Conservation (phyloP, 139 green algal genomes). For the Pleodorina starrii region DNA sequence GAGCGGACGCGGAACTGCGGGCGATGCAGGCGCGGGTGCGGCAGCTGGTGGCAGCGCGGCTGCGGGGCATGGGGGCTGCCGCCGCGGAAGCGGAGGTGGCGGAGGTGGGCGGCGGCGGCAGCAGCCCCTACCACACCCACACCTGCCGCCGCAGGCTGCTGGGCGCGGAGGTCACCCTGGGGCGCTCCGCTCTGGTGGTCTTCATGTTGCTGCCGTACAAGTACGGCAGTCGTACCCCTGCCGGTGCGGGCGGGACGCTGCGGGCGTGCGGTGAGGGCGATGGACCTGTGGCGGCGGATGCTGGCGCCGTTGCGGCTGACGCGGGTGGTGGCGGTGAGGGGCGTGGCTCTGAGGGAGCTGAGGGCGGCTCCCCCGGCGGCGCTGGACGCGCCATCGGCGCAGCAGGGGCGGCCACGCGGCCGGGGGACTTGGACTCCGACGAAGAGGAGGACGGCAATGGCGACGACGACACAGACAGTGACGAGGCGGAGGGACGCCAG, state of each 20-base stretch:
- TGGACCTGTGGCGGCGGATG: too few relatives aligned
- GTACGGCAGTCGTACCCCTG: background rate
- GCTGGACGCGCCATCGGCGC: background rate
- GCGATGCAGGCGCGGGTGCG: slow-evolving; percentile 21
- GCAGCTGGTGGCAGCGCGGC: background rate
- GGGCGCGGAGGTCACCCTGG: slow-evolving; percentile 30
- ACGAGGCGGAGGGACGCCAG: too few relatives aligned
- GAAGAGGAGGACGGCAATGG: too few relatives aligned
- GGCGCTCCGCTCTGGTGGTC: slow-evolving; percentile 18
- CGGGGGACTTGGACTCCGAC: background rate
- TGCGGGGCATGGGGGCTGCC: background rate
- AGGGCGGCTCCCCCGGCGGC: background rate
- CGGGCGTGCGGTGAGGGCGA: too few relatives aligned
- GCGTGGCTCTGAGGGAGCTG: background rate
- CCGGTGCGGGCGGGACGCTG: background rate
- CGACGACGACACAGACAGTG: too few relatives aligned
- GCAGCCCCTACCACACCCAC: too few relatives aligned
- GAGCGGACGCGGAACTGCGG: background rate
- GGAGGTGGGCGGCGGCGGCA: background rate
- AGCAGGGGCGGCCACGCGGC: background rate
- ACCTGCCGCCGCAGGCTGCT: background rate
- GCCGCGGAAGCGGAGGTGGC: background rate
- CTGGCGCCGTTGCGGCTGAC: too few relatives aligned
- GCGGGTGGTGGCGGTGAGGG: too few relatives aligned
- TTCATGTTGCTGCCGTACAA: slow-evolving; percentile 30